Percentiles rank a stretch among this genome's conserved stretches.
Evolutionary conservation across 305 asterid species (phyloP).

Genomic region (Andrographis paniculata): DNA sequence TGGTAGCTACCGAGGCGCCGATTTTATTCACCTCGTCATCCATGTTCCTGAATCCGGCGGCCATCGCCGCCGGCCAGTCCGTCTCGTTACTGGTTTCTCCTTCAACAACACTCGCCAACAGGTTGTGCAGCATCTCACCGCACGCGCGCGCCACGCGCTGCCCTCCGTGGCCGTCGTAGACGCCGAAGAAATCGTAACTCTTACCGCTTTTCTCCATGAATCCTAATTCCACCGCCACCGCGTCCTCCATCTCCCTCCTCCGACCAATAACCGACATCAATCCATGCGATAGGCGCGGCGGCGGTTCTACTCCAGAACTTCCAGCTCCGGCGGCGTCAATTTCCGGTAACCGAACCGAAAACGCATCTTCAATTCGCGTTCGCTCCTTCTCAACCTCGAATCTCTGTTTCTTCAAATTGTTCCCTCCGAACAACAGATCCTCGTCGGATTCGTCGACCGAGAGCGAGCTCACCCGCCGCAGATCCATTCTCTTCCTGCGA

Average conservation of each 20-base stretch:
- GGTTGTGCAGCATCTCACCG: conserved; percentile 36
- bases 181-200: conserved; percentile 52
- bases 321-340: conserved; percentile 10
- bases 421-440: conserved; percentile 4
- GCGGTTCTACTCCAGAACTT: neutral
- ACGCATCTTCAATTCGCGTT: neutral
- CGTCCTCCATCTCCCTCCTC: conserved; percentile 64
- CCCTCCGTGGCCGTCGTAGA: conserved; percentile 78
- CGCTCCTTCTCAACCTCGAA: conserved; percentile 7
- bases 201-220: conserved; percentile 23
- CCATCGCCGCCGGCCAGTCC: conserved; percentile 53
- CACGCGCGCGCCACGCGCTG: conserved; percentile 56
- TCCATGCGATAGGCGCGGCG: conserved; percentile 30
- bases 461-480: conserved; percentile 19
- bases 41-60: conserved; percentile 40
- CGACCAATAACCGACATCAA: conserved; percentile 44
- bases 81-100: conserved; percentile 19
- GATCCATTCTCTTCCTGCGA: conserved; percentile 24
- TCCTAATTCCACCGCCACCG: conserved; percentile 38
- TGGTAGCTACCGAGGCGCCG: conserved; percentile 37
- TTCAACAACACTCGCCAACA: conserved; percentile 23
- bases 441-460: neutral
- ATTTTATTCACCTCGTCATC: conserved; percentile 45
- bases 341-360: neutral
- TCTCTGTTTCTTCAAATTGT: conserved; percentile 21